Percentiles rank a stretch among this genome's conserved stretches.
Conservation (phyloP, 2,329 filamentous ascomycete genomes). For the Westerdykella ornata region DNA sequence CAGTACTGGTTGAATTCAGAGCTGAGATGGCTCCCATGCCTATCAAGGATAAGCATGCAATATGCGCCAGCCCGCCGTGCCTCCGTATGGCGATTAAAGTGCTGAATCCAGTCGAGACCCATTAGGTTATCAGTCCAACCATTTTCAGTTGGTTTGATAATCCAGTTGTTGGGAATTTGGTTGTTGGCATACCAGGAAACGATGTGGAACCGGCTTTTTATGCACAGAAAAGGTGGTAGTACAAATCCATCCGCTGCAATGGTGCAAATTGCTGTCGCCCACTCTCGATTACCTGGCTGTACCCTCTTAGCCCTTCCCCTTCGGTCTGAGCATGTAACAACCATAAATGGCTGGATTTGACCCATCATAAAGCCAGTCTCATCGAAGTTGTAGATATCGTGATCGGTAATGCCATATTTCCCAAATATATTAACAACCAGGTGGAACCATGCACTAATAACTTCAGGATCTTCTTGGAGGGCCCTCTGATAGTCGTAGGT, state of each 20-base stretch:
- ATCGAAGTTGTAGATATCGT: conserved; percentile 11
- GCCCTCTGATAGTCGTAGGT: too few relatives aligned
- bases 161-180: too few relatives aligned
- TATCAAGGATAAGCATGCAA: conserved; percentile 33
- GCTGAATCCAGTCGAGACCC: conserved; percentile 26
- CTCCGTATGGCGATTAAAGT: conserved; percentile 31
- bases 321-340: too few relatives aligned
- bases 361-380: conserved; percentile 30
- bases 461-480: too few relatives aligned
- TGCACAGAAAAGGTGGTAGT: too few relatives aligned
- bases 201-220: too few relatives aligned
- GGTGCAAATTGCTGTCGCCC: too few relatives aligned
- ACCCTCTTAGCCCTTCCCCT: too few relatives aligned
- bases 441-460: conserved; percentile 1
- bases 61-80: too few relatives aligned
- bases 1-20: conserved; percentile 31
- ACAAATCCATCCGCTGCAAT: too few relatives aligned
- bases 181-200: conserved; percentile 1
- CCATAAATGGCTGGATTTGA: too few relatives aligned
- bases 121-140: conserved; percentile 30
- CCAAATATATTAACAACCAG: neutral
- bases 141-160: conserved; percentile 13
- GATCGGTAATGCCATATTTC: conserved; percentile 4
- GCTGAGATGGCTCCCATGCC: conserved; percentile 28
- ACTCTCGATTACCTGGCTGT: too few relatives aligned